These are phyloP conservation scores for Marchantia paleacea DNA, from an alignment of 225 moss, liverwort and hornwort species.

Conservation along the genomic window DNA sequence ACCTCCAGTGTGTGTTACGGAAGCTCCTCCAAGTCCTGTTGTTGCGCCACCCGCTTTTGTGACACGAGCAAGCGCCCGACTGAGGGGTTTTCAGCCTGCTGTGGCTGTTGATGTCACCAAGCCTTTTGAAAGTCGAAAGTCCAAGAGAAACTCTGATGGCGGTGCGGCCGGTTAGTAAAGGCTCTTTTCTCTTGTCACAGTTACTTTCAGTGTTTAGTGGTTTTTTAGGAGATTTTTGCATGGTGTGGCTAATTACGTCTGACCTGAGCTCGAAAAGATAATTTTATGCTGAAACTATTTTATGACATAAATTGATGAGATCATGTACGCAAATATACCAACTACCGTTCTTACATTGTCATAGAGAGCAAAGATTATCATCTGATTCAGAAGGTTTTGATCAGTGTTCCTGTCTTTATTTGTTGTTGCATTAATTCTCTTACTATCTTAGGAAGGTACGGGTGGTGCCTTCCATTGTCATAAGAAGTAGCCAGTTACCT, in stretches of 20 bases:
- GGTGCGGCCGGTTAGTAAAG: conserved; percentile 49
- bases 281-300: no score
- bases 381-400: background rate
- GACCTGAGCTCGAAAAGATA: background rate
- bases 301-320: no score
- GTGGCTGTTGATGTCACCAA: conserved; percentile 48
- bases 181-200: background rate
- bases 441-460: background rate
- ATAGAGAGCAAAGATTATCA: no score
- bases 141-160: conserved; percentile 60
- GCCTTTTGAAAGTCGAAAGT: conserved; percentile 47
- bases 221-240: background rate
- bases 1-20: conserved; percentile 42
- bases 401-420: background rate
- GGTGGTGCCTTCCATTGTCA: background rate
- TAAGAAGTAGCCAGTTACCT: background rate
- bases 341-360: no score
- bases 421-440: no score
- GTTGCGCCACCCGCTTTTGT: conserved; percentile 45
- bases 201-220: background rate
- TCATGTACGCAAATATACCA: no score
- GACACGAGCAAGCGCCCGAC: conserved; percentile 63
- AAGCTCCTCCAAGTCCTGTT: conserved; percentile 44
- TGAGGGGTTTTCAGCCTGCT: conserved; percentile 61
- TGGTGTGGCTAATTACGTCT: background rate